These are phyloP conservation scores for Daldinia bambusicola DNA, from an alignment of 495 filamentous ascomycete species.

Conservation along the genomic window DNA sequence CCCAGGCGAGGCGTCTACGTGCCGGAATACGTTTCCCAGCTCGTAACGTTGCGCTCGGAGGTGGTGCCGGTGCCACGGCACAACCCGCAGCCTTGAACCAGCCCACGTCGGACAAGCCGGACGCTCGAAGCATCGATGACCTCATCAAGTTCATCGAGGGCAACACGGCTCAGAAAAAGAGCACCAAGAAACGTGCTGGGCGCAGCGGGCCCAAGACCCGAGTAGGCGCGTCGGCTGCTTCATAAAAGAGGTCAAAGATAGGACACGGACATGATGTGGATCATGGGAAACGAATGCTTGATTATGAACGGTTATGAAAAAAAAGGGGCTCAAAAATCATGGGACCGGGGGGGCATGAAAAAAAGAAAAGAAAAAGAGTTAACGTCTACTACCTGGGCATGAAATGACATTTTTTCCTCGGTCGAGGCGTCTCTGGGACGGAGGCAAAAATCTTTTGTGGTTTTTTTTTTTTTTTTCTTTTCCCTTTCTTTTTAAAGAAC, in stretches of 20 bases:
- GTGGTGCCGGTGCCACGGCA: conserved; percentile 43
- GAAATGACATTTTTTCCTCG: conserved; percentile 11
- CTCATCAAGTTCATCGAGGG: conserved; percentile 89
- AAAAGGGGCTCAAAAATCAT: background rate
- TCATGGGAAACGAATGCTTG: conserved; percentile 19
- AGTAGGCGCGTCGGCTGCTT: conserved; percentile 51
- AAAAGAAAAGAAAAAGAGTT: conserved; percentile 16
- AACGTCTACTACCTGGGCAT: conserved; percentile 7
- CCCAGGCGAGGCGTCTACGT: conserved; percentile 75
- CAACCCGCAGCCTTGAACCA: conserved; percentile 37
- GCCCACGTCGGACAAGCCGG: conserved; percentile 55
- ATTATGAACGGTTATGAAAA: conserved; percentile 7
- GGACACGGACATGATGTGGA: conserved; percentile 4
- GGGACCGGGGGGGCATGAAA: conserved; percentile 8
- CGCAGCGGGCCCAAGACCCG: conserved; percentile 77
- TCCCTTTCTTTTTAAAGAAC: no score
- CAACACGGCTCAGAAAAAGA: conserved; percentile 66
- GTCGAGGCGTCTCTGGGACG: conserved; percentile 22
- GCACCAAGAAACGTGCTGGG: conserved; percentile 75
- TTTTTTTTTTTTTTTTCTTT: background rate
- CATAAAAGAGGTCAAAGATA: background rate
- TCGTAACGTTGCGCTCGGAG: conserved; percentile 61
- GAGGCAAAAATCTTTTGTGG: conserved; percentile 15
- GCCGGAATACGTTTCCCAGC: conserved; percentile 57
- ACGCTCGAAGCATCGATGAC: conserved; percentile 84